phyloP scores from a whole-genome alignment of 129 eudicot genomes.

The Lonicera japonica region DNA sequence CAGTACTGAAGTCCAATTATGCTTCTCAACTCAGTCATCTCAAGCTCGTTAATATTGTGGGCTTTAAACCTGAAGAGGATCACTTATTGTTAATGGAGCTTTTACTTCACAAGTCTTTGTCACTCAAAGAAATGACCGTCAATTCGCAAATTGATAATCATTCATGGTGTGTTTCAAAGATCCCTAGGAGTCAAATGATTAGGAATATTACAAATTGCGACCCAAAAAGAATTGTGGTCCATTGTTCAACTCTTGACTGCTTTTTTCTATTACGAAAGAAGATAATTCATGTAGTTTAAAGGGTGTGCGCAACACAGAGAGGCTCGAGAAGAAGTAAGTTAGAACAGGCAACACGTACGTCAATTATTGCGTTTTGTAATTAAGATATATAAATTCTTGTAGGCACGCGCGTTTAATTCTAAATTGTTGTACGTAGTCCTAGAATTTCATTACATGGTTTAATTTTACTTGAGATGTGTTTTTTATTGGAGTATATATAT shows the following conservation, averaged over 20 bases:
- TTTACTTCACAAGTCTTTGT: slow-evolving; percentile 29
- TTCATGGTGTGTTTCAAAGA: slow-evolving; percentile 30
- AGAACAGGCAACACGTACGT: too few species aligned
- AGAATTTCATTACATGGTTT: too few species aligned
- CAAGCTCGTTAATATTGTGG: slow-evolving; percentile 12
- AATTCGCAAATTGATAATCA: slow-evolving; percentile 2
- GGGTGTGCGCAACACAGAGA: too few species aligned
- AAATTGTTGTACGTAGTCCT: too few species aligned
- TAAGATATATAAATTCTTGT: too few species aligned
- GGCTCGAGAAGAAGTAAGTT: too few species aligned
- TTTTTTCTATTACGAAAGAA: too few species aligned
- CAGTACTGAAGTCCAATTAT: not conserved
- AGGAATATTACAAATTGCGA: slow-evolving; percentile 2
- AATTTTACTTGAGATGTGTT: too few species aligned
- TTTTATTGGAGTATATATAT: too few species aligned
- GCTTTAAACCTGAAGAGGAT: slow-evolving; percentile 21
- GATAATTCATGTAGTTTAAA: too few species aligned
- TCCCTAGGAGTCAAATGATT: slow-evolving; percentile 28
- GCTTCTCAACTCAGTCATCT: slow-evolving; percentile 21
- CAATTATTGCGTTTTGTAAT: too few species aligned
- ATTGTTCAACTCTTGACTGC: not conserved
- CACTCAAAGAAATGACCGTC: slow-evolving; percentile 30
- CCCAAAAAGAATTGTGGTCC: not conserved
- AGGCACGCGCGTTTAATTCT: too few species aligned
- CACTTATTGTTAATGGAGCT: slow-evolving; percentile 26